Evolutionary conservation across 805 yeast genomes (phyloP).

Genomic region (Cyberlindnera veronae): DNA sequence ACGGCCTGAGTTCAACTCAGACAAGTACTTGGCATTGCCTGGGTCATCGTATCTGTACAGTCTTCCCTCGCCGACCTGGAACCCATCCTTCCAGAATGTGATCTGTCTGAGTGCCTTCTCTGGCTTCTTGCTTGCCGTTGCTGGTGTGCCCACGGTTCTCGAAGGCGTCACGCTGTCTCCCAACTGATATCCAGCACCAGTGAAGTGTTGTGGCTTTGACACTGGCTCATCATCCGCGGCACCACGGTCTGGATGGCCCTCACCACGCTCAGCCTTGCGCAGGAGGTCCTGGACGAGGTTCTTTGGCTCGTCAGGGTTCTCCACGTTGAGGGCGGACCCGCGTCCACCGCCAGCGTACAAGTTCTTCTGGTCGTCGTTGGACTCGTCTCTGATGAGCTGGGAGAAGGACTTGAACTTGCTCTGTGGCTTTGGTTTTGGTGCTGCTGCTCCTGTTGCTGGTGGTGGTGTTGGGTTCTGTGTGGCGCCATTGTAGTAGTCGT

Average conservation of each 20-base stretch:
- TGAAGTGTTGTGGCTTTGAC: constrained; percentile 36
- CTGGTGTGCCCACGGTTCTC: constrained; percentile 35
- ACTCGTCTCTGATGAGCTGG: constrained; percentile 36
- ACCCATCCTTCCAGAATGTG: constrained; percentile 96
- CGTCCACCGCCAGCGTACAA: constrained; percentile 66
- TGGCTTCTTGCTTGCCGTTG: constrained; percentile 28
- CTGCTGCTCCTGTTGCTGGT: constrained; percentile 8
- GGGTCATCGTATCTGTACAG: constrained; percentile 90
- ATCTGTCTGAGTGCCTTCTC: constrained; percentile 72
- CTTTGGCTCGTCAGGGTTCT: constrained; percentile 52
- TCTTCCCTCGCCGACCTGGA: constrained; percentile 89
- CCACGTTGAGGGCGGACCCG: constrained; percentile 75
- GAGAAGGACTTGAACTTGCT: constrained; percentile 38
- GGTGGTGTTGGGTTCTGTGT: constrained; percentile 7
- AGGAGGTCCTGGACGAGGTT: constrained; percentile 52
- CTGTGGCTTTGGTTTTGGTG: constrained; percentile 9
- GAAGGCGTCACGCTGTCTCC: constrained; percentile 35
- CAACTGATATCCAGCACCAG: constrained; percentile 39
- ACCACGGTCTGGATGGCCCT: constrained; percentile 34
- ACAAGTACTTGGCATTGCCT: constrained; percentile 70
- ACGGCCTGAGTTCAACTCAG: constrained; percentile 81
- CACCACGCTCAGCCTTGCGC: constrained; percentile 66
- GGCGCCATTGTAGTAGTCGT: constrained; percentile 30
- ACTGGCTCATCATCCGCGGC: constrained; percentile 24
- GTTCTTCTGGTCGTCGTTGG: constrained; percentile 51